A percentile compares a stretch with the other conserved stretches of the same genome.
Conservation (phyloP, 257 asterid genomes). For the Solanum pinnatisectum region DNA sequence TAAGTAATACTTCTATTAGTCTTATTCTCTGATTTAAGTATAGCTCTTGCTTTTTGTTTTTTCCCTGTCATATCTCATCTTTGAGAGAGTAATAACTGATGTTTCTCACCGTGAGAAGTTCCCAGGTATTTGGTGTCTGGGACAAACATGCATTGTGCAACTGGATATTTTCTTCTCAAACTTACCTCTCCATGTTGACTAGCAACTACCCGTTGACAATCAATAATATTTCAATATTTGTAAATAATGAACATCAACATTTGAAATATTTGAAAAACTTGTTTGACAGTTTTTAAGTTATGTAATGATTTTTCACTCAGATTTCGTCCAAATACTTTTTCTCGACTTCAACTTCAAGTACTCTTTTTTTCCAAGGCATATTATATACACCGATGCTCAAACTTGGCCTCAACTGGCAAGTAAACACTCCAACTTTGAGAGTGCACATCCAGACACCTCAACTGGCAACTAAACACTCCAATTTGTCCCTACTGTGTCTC, state of each 20-base stretch:
- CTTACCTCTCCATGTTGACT: background rate
- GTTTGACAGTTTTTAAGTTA: background rate
- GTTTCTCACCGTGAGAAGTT: background rate
- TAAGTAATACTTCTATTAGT: conserved; percentile 8
- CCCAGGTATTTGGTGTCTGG: background rate
- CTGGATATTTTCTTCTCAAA: background rate
- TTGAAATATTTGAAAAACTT: background rate
- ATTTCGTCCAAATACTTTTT: background rate
- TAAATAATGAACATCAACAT: background rate
- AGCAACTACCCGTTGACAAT: background rate
- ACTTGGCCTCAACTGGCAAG: background rate
- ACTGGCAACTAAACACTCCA: background rate
- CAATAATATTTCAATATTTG: background rate
- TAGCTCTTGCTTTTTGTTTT: background rate
- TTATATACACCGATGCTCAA: background rate
- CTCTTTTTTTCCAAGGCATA: background rate
- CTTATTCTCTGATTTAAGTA: background rate
- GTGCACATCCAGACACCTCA: background rate
- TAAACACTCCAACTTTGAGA: background rate
- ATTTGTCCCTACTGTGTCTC: background rate
- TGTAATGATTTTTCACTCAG: background rate
- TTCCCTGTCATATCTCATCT: background rate
- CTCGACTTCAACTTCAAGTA: background rate
- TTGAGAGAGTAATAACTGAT: background rate
- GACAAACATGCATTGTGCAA: background rate